These are phyloP conservation scores for Magnolia officinalis DNA, from an alignment of 164 flowering plant species.

Conservation along the genomic window DNA sequence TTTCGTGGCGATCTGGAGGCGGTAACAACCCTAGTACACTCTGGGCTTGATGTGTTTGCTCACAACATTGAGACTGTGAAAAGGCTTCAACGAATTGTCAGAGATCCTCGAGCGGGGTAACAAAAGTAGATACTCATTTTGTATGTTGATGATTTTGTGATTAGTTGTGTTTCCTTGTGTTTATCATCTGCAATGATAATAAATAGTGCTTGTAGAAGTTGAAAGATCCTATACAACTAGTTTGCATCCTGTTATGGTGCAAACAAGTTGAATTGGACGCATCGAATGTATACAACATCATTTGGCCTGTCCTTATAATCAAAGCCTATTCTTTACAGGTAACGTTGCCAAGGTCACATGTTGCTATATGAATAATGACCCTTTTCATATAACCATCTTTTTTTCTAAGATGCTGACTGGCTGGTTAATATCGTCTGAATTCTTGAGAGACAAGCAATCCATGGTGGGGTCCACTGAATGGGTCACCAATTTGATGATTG, in stretches of 20 bases:
- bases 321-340: neutral
- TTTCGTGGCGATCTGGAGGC: slow-evolving; percentile 80
- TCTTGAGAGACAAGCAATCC: no score
- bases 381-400: neutral
- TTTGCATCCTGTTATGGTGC: neutral
- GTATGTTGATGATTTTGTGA: neutral
- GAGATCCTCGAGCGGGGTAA: slow-evolving; percentile 96
- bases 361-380: neutral
- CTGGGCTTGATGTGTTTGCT: slow-evolving; percentile 96
- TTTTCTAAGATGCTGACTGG: neutral
- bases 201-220: no score
- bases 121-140: slow-evolving; percentile 13
- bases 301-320: neutral
- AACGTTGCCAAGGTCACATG: neutral
- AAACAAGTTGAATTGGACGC: neutral
- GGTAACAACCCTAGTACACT: slow-evolving; percentile 62
- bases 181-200: no score
- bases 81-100: slow-evolving; percentile 82
- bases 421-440: neutral
- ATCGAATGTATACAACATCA: neutral
- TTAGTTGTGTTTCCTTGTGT: neutral
- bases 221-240: neutral
- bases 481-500: no score
- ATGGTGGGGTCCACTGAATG: no score
- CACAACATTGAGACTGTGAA: slow-evolving; percentile 95